Evolutionary conservation across 768 basidiomycete genomes (phyloP).

Genomic region (Leccinum variicolor): DNA sequence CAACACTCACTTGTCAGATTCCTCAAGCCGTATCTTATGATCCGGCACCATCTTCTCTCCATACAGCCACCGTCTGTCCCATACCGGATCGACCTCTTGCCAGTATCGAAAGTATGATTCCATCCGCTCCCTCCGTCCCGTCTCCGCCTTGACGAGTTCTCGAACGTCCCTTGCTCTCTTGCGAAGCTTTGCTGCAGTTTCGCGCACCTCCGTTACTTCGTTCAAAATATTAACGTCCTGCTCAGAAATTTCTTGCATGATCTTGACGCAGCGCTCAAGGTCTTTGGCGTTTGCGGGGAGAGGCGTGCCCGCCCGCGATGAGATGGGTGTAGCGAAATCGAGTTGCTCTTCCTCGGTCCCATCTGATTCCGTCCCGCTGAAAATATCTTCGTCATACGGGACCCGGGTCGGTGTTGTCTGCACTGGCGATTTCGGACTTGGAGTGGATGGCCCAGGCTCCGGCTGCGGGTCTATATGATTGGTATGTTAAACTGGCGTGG

Average conservation of each 20-base stretch:
- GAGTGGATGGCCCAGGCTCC: constrained; percentile 1
- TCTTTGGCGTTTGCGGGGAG: constrained; percentile 11
- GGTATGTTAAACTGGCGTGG: neutral
- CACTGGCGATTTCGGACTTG: neutral
- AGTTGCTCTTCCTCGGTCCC: constrained; percentile 18
- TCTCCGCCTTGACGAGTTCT: constrained; percentile 21
- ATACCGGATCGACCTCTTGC: constrained; percentile 20
- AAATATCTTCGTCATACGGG: constrained; percentile 9
- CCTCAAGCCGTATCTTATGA: neutral
- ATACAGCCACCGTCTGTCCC: constrained; percentile 28
- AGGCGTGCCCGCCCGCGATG: constrained; percentile 23
- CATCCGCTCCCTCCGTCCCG: constrained; percentile 25
- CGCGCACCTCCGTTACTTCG: constrained; percentile 5
- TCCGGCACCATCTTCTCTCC: constrained; percentile 8
- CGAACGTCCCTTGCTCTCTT: constrained; percentile 22
- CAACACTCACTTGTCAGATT: constrained; percentile 2
- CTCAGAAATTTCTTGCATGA: constrained; percentile 25
- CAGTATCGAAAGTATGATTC: constrained; percentile 28
- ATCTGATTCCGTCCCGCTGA: constrained; percentile 23
- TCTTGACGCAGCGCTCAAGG: constrained; percentile 21
- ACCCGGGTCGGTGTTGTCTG: neutral
- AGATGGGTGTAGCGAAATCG: constrained; percentile 21
- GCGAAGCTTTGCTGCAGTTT: constrained; percentile 17
- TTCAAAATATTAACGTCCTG: constrained; percentile 17
- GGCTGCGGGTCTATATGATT: constrained; percentile 1